Percentiles rank a stretch among this genome's conserved stretches.
These are phyloP conservation scores for Salvia miltiorrhiza DNA, from an alignment of 257 asterid species.

Conservation along the genomic window DNA sequence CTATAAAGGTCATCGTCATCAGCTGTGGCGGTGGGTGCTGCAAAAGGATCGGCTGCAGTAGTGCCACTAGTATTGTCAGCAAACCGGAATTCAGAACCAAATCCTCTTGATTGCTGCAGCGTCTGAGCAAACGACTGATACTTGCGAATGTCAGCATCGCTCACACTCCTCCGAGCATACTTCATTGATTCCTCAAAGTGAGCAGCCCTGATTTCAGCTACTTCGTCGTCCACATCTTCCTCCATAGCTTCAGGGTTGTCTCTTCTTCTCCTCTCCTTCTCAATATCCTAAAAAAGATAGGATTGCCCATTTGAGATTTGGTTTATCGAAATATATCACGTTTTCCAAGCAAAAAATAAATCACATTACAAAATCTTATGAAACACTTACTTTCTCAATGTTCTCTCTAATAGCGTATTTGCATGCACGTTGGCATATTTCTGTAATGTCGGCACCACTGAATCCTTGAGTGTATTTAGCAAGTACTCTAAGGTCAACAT, in stretches of 20 bases:
- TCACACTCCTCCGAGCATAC: conserved; percentile 74
- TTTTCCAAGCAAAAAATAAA: background rate
- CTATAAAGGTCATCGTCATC: conserved; percentile 52
- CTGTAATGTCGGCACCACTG: conserved; percentile 91
- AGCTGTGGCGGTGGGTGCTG: conserved; percentile 37
- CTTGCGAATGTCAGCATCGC: conserved; percentile 79
- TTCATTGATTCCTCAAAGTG: conserved; percentile 92
- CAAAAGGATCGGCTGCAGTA: conserved; percentile 54
- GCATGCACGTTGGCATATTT: conserved; percentile 89
- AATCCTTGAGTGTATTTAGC: conserved; percentile 88
- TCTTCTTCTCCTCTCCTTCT: conserved; percentile 63
- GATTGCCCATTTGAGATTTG: background rate
- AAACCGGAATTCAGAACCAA: conserved; percentile 70
- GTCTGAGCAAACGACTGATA: conserved; percentile 82
- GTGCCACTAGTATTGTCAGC: conserved; percentile 34
- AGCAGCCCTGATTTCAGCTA: conserved; percentile 65
- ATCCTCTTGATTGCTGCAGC: conserved; percentile 81
- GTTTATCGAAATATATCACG: background rate
- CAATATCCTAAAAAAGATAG: conserved; percentile 49
- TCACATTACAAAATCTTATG: background rate
- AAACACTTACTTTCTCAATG: conserved; percentile 65
- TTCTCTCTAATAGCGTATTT: conserved; percentile 91
- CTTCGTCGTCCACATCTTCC: conserved; percentile 70
- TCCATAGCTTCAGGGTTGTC: conserved; percentile 82
- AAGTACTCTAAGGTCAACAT: conserved; percentile 70